Evolutionary conservation across 176 grass and related monocot species (phyloP).

Genomic region (Melocanna baccifera): DNA sequence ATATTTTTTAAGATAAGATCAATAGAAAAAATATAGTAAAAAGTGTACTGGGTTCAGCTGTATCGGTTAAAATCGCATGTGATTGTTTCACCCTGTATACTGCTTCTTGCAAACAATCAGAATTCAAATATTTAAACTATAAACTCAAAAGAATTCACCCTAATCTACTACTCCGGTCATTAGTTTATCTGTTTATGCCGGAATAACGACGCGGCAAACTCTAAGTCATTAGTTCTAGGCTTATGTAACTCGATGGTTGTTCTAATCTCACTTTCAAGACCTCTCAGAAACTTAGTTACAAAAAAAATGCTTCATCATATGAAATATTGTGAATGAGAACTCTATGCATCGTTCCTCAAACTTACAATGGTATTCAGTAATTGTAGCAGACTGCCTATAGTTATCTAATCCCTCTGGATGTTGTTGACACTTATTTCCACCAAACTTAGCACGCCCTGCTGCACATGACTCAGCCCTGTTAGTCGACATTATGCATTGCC

Average conservation of each 20-base stretch:
- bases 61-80: fast-evolving
- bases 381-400: neutral
- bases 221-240: neutral
- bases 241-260: neutral
- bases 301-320: neutral
- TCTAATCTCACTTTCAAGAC: neutral
- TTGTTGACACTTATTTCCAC: neutral
- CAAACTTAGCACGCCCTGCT: neutral
- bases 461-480: too few species aligned
- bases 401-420: too few species aligned
- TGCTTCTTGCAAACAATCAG: fast-evolving
- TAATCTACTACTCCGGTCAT: neutral
- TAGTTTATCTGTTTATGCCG: neutral
- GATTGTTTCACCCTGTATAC: too few species aligned
- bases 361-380: neutral
- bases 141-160: too few species aligned
- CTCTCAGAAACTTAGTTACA: neutral
- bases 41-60: too few species aligned
- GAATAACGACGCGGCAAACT: neutral
- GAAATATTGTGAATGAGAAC: neutral
- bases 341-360: neutral
- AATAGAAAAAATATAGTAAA: too few species aligned
- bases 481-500: neutral
- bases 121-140: too few species aligned
- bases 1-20: too few species aligned